These are phyloP conservation scores for Nothophytophthora sp. DNA, from an alignment of 352 stramenopile species.

Conservation along the genomic window DNA sequence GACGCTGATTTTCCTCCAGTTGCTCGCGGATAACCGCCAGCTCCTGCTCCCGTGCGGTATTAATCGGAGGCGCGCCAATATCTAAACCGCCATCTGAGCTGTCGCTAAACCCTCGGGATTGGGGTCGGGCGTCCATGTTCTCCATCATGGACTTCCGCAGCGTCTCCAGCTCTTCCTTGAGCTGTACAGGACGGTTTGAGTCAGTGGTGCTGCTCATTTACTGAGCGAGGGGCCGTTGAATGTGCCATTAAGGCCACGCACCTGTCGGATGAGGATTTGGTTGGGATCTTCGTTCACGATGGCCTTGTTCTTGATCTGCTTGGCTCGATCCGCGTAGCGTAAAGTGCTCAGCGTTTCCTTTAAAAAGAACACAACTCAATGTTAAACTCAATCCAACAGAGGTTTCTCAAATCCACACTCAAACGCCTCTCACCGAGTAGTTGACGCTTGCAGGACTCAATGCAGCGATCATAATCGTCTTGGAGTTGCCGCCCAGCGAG, in stretches of 20 bases:
- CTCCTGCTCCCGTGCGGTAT: slow-evolving; percentile 59
- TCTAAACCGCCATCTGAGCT: slow-evolving; percentile 21
- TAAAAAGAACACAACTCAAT: background rate
- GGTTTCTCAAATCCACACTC: background rate
- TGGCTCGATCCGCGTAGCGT: slow-evolving; percentile 90
- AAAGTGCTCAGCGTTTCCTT: slow-evolving; percentile 91
- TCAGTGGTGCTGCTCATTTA: too few species aligned
- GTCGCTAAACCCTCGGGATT: slow-evolving; percentile 39
- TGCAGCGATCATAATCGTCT: slow-evolving; percentile 92
- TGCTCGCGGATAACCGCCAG: slow-evolving; percentile 67
- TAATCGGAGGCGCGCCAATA: slow-evolving; percentile 17
- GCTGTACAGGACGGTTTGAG: slow-evolving; percentile 16
- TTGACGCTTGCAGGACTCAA: slow-evolving; percentile 88
- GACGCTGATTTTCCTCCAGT: slow-evolving; percentile 74
- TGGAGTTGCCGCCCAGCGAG: slow-evolving; percentile 87
- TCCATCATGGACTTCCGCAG: slow-evolving; percentile 74
- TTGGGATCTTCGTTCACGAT: slow-evolving; percentile 93
- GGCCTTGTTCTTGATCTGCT: slow-evolving; percentile 94
- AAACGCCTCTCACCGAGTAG: slow-evolving; percentile 53
- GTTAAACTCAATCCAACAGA: background rate
- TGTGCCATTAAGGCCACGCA: too few species aligned
- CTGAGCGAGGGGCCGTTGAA: too few species aligned
- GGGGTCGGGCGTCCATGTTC: slow-evolving; percentile 51
- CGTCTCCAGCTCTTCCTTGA: slow-evolving; percentile 80
- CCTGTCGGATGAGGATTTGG: slow-evolving; percentile 81